Conservation (phyloP, 2,329 filamentous ascomycete genomes). For the Ramularia endophylla region DNA sequence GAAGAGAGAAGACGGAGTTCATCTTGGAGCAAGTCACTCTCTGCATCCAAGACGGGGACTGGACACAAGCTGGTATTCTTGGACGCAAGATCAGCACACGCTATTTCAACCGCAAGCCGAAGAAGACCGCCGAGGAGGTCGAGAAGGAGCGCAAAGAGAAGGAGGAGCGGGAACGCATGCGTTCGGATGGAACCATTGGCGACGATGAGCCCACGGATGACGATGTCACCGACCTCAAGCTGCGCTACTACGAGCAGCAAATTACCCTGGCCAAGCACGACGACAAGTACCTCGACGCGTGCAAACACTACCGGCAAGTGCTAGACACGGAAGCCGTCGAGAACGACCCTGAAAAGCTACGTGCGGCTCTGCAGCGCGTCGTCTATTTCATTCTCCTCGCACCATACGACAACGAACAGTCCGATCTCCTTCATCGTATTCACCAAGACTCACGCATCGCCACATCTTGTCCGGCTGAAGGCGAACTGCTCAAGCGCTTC, state of each 20-base stretch:
- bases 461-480: conserved; percentile 55
- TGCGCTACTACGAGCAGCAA: conserved; percentile 95
- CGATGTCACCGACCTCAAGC: conserved; percentile 92
- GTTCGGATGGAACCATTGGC: conserved; percentile 43
- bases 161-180: conserved; percentile 75
- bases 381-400: conserved; percentile 97
- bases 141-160: conserved; percentile 86
- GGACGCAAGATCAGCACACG: conserved; percentile 95
- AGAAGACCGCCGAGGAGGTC: conserved; percentile 82
- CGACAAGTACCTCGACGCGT: conserved; percentile 92
- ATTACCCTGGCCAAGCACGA: conserved; percentile 95
- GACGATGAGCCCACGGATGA: conserved; percentile 76
- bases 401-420: conserved; percentile 97
- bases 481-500: conserved; percentile 85
- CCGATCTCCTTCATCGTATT: conserved; percentile 91
- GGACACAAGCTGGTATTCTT: conserved; percentile 90
- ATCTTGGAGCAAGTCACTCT: conserved; percentile 91
- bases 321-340: conserved; percentile 94
- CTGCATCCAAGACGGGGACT: conserved; percentile 93
- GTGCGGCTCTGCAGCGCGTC: conserved; percentile 81
- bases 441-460: conserved; percentile 72
- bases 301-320: conserved; percentile 97
- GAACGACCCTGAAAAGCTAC: conserved; percentile 78
- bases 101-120: conserved; percentile 84
- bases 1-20: conserved; percentile 97